These are phyloP conservation scores for Orbilia blumenaviensis DNA, from an alignment of 2,329 filamentous ascomycete species.

Conservation along the genomic window DNA sequence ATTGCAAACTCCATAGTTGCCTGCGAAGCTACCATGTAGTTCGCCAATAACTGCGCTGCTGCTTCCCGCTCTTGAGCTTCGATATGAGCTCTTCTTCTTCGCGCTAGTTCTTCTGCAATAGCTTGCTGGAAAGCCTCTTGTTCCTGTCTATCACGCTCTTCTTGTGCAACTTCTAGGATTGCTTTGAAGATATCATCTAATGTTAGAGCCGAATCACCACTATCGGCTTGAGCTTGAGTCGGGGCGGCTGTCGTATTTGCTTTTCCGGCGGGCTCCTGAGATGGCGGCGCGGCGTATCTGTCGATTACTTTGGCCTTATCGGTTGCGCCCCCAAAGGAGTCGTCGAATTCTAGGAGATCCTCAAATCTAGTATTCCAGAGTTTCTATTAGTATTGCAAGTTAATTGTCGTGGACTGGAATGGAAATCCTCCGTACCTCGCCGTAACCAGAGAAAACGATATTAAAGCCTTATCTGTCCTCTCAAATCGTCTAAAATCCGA, in stretches of 20 bases:
- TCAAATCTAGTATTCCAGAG: slow-evolving; percentile 18
- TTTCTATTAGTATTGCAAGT: neutral
- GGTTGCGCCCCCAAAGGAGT: slow-evolving; percentile 18
- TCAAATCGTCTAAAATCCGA: slow-evolving; percentile 38
- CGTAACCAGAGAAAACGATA: slow-evolving; percentile 33
- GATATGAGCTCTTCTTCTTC: slow-evolving; percentile 29
- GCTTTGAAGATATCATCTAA: slow-evolving; percentile 46
- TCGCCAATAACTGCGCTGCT: slow-evolving; percentile 36
- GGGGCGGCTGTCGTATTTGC: neutral
- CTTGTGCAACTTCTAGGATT: slow-evolving; percentile 38
- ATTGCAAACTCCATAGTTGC: slow-evolving; percentile 44
- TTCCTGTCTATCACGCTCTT: slow-evolving; percentile 43
- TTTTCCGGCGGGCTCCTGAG: slow-evolving; percentile 15
- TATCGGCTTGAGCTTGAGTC: neutral
- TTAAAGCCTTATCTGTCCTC: slow-evolving; percentile 42
- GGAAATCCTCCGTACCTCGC: slow-evolving; percentile 17
- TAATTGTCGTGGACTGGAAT: neutral
- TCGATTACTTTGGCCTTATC: slow-evolving; percentile 36
- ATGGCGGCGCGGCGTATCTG: slow-evolving; percentile 26
- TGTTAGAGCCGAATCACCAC: neutral
- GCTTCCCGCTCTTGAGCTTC: slow-evolving; percentile 50
- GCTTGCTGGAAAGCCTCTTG: slow-evolving; percentile 42
- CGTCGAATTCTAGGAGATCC: slow-evolving; percentile 44
- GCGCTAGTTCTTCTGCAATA: slow-evolving; percentile 41
- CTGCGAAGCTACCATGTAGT: slow-evolving; percentile 49